These are phyloP conservation scores for Aphanomyces invadans DNA, from an alignment of 352 stramenopile genomes.

Conservation along the genomic window DNA sequence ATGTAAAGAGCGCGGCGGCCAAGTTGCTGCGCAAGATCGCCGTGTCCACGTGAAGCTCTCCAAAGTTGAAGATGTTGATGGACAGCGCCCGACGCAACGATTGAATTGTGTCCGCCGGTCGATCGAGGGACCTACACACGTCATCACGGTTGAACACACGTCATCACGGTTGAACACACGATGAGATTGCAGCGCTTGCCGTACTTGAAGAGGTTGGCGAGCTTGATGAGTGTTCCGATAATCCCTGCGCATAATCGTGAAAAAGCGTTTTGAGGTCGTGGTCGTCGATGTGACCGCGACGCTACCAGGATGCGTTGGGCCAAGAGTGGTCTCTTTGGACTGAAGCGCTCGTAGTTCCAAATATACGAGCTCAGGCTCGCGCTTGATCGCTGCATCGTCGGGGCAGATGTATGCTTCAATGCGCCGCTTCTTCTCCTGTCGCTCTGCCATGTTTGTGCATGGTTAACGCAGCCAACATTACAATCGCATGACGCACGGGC, in stretches of 20 bases:
- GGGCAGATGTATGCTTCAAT: constrained; percentile 17
- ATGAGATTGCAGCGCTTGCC: neutral
- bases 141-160: no score
- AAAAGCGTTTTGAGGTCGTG: constrained; percentile 9
- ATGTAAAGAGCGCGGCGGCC: constrained; percentile 3
- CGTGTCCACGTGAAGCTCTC: neutral
- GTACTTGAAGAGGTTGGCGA: constrained; percentile 23
- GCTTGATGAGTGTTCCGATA: constrained; percentile 31
- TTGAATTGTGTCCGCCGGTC: neutral
- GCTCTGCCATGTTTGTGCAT: constrained; percentile 26
- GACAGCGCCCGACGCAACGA: constrained; percentile 5
- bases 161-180: no score
- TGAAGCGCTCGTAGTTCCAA: constrained; percentile 48
- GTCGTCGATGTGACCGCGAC: constrained; percentile 25
- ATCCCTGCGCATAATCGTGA: constrained; percentile 27
- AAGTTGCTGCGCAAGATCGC: constrained; percentile 24
- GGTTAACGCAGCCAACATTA: no score
- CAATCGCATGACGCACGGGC: constrained; percentile 33
- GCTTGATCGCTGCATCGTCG: constrained; percentile 23
- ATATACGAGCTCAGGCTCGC: constrained; percentile 34
- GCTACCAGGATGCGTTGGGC: constrained; percentile 30
- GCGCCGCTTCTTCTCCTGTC: constrained; percentile 26
- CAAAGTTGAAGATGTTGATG: constrained; percentile 3
- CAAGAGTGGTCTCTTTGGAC: constrained; percentile 40
- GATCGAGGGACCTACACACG: neutral